Conservation (phyloP, 2,329 filamentous ascomycete species). For the Fusarium metavorans region DNA sequence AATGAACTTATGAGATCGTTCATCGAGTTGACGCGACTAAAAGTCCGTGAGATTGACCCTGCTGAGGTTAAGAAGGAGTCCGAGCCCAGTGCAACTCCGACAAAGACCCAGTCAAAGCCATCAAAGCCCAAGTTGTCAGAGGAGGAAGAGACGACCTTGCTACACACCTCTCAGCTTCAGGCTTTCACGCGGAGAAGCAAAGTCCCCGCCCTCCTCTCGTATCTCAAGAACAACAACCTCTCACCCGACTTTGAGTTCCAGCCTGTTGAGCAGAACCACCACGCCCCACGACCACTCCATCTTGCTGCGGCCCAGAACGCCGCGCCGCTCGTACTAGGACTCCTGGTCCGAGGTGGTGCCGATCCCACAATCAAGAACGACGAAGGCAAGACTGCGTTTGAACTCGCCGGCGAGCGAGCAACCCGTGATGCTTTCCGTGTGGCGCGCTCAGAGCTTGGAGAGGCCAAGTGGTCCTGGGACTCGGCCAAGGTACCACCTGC, state of each 20-base stretch:
- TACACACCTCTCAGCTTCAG: conserved; percentile 92
- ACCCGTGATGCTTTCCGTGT: conserved; percentile 94
- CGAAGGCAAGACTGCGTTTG: conserved; percentile 88
- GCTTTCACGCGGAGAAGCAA: conserved; percentile 91
- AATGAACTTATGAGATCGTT: conserved; percentile 95
- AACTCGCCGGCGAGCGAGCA: conserved; percentile 84
- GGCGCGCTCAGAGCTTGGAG: conserved; percentile 84
- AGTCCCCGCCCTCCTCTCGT: conserved; percentile 85
- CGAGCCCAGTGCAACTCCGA: conserved; percentile 48
- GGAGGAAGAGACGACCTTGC: conserved; percentile 82
- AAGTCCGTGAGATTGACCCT: conserved; percentile 83
- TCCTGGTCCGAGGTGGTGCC: conserved; percentile 80
- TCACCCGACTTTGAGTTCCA: conserved; percentile 80
- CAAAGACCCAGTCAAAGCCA: conserved; percentile 61
- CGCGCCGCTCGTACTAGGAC: conserved; percentile 78
- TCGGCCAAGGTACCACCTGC: conserved; percentile 77
- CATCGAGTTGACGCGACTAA: conserved; percentile 91
- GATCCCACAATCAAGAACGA: conserved; percentile 78
- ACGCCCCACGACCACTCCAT: conserved; percentile 87
- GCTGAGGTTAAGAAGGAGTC: conserved; percentile 60
- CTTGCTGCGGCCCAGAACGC: conserved; percentile 86
- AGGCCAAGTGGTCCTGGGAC: conserved; percentile 83
- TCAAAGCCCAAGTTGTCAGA: conserved; percentile 77
- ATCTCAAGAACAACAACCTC: conserved; percentile 81
- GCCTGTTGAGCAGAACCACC: conserved; percentile 78